Conservation (phyloP, 164 flowering plant genomes). For the Dillenia suffruticosa region DNA sequence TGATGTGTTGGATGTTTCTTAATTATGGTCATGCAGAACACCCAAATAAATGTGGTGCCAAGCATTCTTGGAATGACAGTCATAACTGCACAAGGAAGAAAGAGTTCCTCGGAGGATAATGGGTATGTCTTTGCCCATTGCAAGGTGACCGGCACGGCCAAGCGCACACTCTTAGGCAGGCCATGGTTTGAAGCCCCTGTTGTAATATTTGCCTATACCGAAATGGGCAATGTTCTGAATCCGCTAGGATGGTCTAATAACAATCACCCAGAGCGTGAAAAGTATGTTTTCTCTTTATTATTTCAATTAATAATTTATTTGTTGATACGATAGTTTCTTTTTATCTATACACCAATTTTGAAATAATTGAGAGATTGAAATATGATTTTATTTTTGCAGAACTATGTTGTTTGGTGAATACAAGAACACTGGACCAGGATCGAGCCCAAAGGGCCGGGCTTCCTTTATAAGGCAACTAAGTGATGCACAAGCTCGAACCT, state of each 20-base stretch:
- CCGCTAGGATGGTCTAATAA: slow-evolving; percentile 23
- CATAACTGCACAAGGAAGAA: slow-evolving; percentile 47
- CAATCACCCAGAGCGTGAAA: neutral
- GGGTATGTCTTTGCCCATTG: slow-evolving; percentile 51
- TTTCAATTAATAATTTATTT: neutral
- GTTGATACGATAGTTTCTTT: neutral
- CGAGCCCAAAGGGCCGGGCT: slow-evolving; percentile 13
- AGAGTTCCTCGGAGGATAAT: slow-evolving; percentile 9
- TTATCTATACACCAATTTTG: neutral
- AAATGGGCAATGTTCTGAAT: slow-evolving; percentile 21
- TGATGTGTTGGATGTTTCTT: neutral
- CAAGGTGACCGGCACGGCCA: slow-evolving; percentile 27
- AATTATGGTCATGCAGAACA: slow-evolving; percentile 9
- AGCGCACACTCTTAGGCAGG: slow-evolving; percentile 24
- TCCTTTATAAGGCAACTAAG: slow-evolving; percentile 20
- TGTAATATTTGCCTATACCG: slow-evolving; percentile 33
- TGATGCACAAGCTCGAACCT: slow-evolving; percentile 20
- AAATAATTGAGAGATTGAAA: neutral
- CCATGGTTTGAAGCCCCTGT: slow-evolving; percentile 35
- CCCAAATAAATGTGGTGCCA: slow-evolving; percentile 22
- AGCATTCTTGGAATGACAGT: slow-evolving; percentile 13
- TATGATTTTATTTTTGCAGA: slow-evolving; percentile 14
- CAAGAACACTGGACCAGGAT: slow-evolving; percentile 38
- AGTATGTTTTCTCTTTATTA: slow-evolving; percentile 5
- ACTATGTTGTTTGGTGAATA: slow-evolving; percentile 42